Evolutionary conservation across 2,329 filamentous ascomycete species (phyloP).

Genomic region (Fusarium setosum): DNA sequence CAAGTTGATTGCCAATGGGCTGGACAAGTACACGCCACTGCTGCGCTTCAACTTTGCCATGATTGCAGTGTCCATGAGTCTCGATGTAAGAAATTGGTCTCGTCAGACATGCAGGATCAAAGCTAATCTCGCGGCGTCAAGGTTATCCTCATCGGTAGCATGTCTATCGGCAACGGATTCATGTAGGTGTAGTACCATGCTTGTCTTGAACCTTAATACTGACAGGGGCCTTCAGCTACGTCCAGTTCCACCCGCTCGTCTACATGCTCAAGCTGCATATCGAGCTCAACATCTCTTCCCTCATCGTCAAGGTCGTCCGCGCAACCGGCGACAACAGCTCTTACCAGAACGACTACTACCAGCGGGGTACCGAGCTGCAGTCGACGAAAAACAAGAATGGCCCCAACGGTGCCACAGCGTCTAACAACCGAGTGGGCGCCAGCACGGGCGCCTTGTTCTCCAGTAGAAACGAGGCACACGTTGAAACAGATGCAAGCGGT

Average conservation of each 20-base stretch:
- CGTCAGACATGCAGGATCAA: neutral
- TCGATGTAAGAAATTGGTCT: constrained; percentile 33
- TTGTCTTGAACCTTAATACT: neutral
- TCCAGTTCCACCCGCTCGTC: constrained; percentile 41
- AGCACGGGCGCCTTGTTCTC: constrained; percentile 13
- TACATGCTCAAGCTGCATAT: constrained; percentile 42
- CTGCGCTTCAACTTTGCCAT: constrained; percentile 47
- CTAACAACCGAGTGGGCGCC: constrained; percentile 8
- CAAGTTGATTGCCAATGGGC: constrained; percentile 51
- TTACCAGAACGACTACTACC: constrained; percentile 16
- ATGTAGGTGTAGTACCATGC: constrained; percentile 30
- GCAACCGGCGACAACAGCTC: constrained; percentile 38
- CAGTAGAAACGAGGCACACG: constrained; percentile 24
- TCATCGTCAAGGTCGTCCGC: constrained; percentile 39
- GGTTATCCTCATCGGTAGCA: constrained; percentile 39
- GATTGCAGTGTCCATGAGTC: constrained; percentile 39
- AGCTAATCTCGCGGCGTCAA: neutral
- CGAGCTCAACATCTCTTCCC: constrained; percentile 39
- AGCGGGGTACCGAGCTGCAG: constrained; percentile 28
- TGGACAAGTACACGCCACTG: constrained; percentile 60
- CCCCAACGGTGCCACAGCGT: neutral
- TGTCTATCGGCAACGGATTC: constrained; percentile 39
- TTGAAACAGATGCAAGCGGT: constrained; percentile 8
- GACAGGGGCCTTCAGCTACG: constrained; percentile 20
- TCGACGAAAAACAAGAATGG: constrained; percentile 4